Evolutionary conservation across 192 early-diverging fungal genomes (phyloP), one percentile per base, ranked within the genome.

Genomic region (Backusella sp.): DNA sequence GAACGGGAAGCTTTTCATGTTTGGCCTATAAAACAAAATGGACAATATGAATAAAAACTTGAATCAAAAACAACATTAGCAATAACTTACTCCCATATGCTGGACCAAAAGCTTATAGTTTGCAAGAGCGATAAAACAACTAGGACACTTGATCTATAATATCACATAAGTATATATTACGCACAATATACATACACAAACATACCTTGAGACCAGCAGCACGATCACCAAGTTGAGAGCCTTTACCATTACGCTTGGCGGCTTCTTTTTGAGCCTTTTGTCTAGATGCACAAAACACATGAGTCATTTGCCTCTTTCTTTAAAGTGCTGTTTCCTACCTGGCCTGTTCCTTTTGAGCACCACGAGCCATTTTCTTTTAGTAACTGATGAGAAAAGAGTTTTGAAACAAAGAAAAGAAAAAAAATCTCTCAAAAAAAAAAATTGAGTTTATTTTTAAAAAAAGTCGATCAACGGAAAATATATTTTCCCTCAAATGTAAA

Each of bases 221-320:
- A 70, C 79, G 75, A 30, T 75, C 79, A 41, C 34, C 56, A 12
- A 80, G 65, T 66, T 80, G 79, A 9, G 75, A 77, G 4, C 72
- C 76, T 23, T 32, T 41, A 37, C 46, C 46, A 17, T 56, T 41
- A 32, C 68, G 46, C 72, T 80, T 80, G 19, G 72, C 75, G 44
- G 79, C 79, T 74, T 80, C 79, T n/a, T 80, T 80, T 74, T 76
- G 75, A 21, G 79, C 79, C 59, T 76, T 80, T 77, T 73, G 72
- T 76, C 79, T 80, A 39, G 11, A 39, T 5, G 21, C 26, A 32
- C 32, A 56, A 73, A 8, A 73, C 12, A 39, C 17, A 70, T 66
- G n/a, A 41, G 11, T 26, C 44, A 5, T 12, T 1, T 15, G 1
- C 6, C 1, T 26, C 9, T 44, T 4, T 56, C 30, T 30, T 28